Base-by-base conservation (phyloP, 2,329 filamentous ascomycete genomes). In the Bipolaris sorokiniana region DNA sequence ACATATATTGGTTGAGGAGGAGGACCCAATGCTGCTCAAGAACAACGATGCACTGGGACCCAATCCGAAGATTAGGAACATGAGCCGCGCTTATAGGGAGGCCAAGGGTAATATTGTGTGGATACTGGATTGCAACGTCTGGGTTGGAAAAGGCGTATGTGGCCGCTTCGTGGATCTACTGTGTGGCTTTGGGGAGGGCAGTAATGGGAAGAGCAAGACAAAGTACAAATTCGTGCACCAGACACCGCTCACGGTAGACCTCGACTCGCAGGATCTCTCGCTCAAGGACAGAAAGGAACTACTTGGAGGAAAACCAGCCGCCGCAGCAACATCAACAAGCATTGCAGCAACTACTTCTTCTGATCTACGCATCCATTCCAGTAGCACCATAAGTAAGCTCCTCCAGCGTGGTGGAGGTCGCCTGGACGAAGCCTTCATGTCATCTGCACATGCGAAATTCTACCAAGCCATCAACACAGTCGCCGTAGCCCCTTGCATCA, bases 51-150 rank as follows among this genome's bases (percentile, higher is more conserved):
- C 70, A 54, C 83, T 98, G 54, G 96, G 96, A 0, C 95, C 95
- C 1, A 99, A 99, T 71, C 95, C 95, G n/a, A 99, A 99, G 81
- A 96, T 99, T 67, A 84, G 95, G 48, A 99, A 99, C 75, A 91
- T 98, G 82, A 97, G 93, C 74, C 86, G 92, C 41, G 93, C 92
- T 2, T 99, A 97, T 73, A 82, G 92, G 26, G 93, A 98, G 72
- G 91, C 92, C 1, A 69, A 89, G 62, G 89, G 90, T 1, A 92
- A 97, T 71, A 84, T 98, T 23, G 83, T 99, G 20, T 99, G 95
- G 95, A 88, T 97, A 48, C 85, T 96, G 18, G 95, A 99, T 78
- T 97, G 93, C 80, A 99, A 99, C 71, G 88, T 99, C 49, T 99
- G 96, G 95, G 84, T 97, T 34, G 87, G 87, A 5, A 86, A 82